Evolutionary conservation across 1,284 basidiomycete genomes (phyloP), one percentile per base, ranked within the genome.

Genomic region (Ustilago sp.): DNA sequence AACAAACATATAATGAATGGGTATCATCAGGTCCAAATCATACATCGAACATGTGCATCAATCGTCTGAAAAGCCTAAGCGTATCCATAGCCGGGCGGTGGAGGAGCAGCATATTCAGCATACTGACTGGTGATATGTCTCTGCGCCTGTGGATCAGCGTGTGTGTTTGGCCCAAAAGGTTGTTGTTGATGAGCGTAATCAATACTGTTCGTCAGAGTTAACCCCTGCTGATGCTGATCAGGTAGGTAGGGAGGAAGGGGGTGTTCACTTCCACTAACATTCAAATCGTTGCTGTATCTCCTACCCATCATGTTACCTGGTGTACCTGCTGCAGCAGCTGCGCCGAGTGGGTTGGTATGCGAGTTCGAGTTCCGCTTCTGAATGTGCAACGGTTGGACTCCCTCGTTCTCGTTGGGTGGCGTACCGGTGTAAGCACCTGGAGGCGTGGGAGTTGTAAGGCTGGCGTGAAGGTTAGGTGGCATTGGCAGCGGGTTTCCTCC

Each of bases 201-300:
- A 4, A 59, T 36, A 6, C 45, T 47, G 8, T 17, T 28, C n/a
- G 28, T 43, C 3, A 48, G 50, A 5, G 15, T 38, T 17, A 32
- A 36, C 17, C 55, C 55, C 5, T 15, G 12, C 1, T 45, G 15
- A 39, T 52, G 36, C 38, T 55, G 59, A 48, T 63, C 59, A 2
- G 59, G 59, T 19, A 56, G n/a, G 34, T 80, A 80, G n/a, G 79
- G 75, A 2, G 79, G 79, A 6, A 76, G 76, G 5, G 76, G 75
- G 28, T 61, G 51, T 12, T 76, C 73, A 8, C 39, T 39, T 6
- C 65, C 73, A 6, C 38, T 28, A 3, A 72, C 63, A 15, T 59
- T 53, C 4, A 67, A 31, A 9, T 75, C 70, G 13, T 59, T 58
- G 9, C 65, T 66, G 43, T 77, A 74, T 19, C 66, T 47, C 36